A percentile compares a stretch with the other conserved stretches of the same genome.
These are phyloP conservation scores for Truncatella angustata DNA, from an alignment of 2,329 filamentous ascomycete genomes.

Conservation along the genomic window DNA sequence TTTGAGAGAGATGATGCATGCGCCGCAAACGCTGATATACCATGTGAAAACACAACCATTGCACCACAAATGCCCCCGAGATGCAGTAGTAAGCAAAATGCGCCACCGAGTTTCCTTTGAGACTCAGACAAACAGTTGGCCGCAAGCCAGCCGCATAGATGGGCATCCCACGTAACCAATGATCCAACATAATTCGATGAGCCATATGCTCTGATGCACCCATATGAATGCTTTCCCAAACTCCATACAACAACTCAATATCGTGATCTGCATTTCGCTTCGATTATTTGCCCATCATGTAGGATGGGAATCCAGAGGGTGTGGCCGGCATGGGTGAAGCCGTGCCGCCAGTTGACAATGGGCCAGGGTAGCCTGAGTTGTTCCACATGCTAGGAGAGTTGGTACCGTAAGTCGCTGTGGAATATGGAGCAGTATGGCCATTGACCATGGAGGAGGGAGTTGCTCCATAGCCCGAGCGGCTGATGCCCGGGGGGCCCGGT, in stretches of 20 bases:
- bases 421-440: slow-evolving; percentile 21
- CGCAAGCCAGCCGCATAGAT: neutral
- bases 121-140: neutral
- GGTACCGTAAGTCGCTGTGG: slow-evolving; percentile 18
- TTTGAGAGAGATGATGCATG: slow-evolving; percentile 21
- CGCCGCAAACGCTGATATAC: slow-evolving; percentile 29
- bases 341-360: slow-evolving; percentile 19
- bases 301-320: slow-evolving; percentile 20
- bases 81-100: slow-evolving; percentile 23
- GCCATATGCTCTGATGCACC: neutral
- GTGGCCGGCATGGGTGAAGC: slow-evolving; percentile 21
- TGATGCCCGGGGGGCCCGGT: slow-evolving; percentile 68
- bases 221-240: neutral
- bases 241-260: neutral
- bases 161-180: neutral
- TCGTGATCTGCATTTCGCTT: neutral
- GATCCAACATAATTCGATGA: neutral
- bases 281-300: slow-evolving; percentile 24
- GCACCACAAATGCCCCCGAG: slow-evolving; percentile 26
- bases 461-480: slow-evolving; percentile 22
- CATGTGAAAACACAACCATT: slow-evolving; percentile 24
- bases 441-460: slow-evolving; percentile 16
- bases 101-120: neutral
- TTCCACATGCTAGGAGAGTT: slow-evolving; percentile 24
- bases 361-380: slow-evolving; percentile 21